Evolutionary conservation across 352 stramenopile species (phyloP).

Genomic region (Globisporangium cylindrosporum): DNA sequence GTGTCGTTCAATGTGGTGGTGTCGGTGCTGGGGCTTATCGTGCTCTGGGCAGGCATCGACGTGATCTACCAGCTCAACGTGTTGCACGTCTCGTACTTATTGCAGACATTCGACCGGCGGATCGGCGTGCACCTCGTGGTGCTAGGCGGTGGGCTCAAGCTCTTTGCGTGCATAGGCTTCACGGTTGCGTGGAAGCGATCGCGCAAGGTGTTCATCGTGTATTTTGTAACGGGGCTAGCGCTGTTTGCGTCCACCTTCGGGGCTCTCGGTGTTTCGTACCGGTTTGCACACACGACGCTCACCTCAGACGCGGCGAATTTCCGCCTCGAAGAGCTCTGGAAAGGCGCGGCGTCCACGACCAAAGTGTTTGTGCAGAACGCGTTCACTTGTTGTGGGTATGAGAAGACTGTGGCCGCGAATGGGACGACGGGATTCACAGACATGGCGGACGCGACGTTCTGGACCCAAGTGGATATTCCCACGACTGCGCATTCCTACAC

Average conservation of each 20-base stretch:
- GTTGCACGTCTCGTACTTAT: constrained; percentile 54
- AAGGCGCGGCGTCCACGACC: constrained; percentile 23
- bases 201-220: constrained; percentile 24
- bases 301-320: constrained; percentile 5
- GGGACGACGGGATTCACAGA: constrained; percentile 34
- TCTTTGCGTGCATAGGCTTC: constrained; percentile 34
- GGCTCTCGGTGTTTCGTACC: constrained; percentile 38
- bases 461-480: constrained; percentile 23
- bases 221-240: constrained; percentile 28
- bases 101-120: constrained; percentile 51
- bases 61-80: constrained; percentile 65
- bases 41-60: constrained; percentile 50
- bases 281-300: constrained; percentile 18
- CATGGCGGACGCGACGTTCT: constrained; percentile 28
- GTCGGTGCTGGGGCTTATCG: constrained; percentile 26
- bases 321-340: constrained; percentile 27
- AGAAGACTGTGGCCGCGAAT: constrained; percentile 26
- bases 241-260: constrained; percentile 46
- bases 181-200: constrained; percentile 26
- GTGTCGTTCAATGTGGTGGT: constrained; percentile 22
- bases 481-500: constrained; percentile 21
- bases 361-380: constrained; percentile 53
- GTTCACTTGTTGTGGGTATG: constrained; percentile 47
- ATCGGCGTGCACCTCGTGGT: constrained; percentile 48
- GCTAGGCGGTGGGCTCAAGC: constrained; percentile 32